phyloP scores from a whole-genome alignment of 179 eudicot genomes.

The Silene coronaria region DNA sequence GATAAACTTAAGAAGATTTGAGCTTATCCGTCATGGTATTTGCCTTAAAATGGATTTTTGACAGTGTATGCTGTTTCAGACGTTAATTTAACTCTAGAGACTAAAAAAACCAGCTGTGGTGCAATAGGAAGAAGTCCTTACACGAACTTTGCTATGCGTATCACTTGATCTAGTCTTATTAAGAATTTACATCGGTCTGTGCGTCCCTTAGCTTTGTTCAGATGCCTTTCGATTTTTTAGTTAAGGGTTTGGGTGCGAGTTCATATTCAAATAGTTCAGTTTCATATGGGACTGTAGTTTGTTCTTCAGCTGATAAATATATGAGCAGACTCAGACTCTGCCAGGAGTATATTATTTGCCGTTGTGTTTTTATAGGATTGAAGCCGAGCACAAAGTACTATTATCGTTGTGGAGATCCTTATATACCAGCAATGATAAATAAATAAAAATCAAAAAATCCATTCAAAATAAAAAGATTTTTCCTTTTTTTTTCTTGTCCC shows the following conservation, averaged over 20 bases:
- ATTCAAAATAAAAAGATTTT: no score
- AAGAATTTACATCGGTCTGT: not conserved
- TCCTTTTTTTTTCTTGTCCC: no score
- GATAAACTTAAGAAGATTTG: slow-evolving; percentile 84
- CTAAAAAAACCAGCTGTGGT: not conserved
- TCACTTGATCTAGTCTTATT: not conserved
- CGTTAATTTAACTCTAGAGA: not conserved
- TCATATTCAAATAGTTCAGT: no score
- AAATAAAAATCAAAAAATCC: no score
- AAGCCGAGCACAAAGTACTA: slow-evolving; percentile 61
- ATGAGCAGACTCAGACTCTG: no score
- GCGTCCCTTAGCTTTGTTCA: not conserved
- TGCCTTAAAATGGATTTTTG: not conserved
- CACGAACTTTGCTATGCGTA: not conserved
- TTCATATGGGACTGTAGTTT: no score
- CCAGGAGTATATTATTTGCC: no score
- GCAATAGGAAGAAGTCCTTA: no score
- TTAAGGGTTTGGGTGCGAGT: no score
- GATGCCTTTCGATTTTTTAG: not conserved
- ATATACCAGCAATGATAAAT: slow-evolving; percentile 54
- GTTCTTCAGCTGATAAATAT: no score
- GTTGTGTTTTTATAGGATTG: no score
- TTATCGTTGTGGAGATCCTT: slow-evolving; percentile 89
- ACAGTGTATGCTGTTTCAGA: not conserved
- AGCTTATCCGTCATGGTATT: slow-evolving; percentile 91